Evolutionary conservation across 169 alveolate species (phyloP).

Genomic region (Miamiensis avidus): DNA sequence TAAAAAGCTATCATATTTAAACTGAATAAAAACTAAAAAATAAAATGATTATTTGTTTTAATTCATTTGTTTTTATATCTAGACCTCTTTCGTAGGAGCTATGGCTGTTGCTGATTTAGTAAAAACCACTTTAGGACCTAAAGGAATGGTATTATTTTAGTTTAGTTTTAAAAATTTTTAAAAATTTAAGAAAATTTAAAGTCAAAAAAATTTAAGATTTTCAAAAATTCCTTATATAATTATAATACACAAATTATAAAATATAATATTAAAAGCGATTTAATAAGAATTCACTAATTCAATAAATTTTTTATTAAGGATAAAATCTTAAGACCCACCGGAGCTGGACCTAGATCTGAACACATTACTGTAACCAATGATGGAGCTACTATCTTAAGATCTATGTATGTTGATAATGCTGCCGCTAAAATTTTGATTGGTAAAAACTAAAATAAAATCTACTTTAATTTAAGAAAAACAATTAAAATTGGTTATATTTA

Average conservation of each 20-base stretch:
- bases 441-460: conserved; percentile 52
- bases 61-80: background rate
- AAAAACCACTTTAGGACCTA: conserved; percentile 98
- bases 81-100: conserved; percentile 97
- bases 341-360: conserved; percentile 60
- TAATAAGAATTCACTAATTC: background rate
- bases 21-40: too few species aligned
- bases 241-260: background rate
- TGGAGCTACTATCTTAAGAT: conserved; percentile 99
- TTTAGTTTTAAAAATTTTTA: too few species aligned
- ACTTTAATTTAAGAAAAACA: too few species aligned
- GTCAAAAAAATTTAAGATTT: background rate
- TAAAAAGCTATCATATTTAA: too few species aligned
- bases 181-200: too few species aligned
- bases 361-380: conserved; percentile 97
- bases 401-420: conserved; percentile 98
- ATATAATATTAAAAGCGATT: too few species aligned
- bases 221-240: too few species aligned
- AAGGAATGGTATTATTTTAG: conserved; percentile 97
- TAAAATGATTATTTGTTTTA: too few species aligned
- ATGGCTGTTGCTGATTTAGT: conserved; percentile 99
- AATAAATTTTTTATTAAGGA: conserved; percentile 22
- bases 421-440: conserved; percentile 98
- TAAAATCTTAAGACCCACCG: conserved; percentile 68
- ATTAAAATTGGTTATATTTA: background rate